Base-by-base conservation (phyloP, 768 basidiomycete species). In the Russula lepida region DNA sequence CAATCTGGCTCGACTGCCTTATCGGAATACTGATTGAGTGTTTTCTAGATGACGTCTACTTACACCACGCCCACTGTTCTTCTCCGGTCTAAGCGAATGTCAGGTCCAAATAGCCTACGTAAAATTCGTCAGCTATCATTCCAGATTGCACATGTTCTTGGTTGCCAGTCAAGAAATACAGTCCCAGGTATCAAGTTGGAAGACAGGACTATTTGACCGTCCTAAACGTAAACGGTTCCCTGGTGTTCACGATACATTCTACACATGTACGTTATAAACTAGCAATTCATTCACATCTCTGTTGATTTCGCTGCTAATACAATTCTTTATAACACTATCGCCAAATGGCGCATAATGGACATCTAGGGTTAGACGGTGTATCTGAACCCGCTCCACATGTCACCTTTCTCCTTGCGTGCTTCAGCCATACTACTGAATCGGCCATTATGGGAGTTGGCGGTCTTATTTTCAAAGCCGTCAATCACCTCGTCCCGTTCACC, bases 31-130 rank as follows among this genome's bases (percentile, higher is more conserved):
- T 62, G 60, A 64, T 43, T 30, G 30, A 28, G 12, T 37, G n/a
- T 19, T 19, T 43, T 15, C 39, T n/a, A 58, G 61, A 33, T 44
- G 33, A 32, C 33, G 23, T 28, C 41, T 44, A n/a, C 4, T 44
- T 50, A 35, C n/a, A 1, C 95, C 95, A 30, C 94, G 78, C 28
- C 97, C 97, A 56, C 88, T 93, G 68, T 97, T 76, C 77, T 98
- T 98, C 87, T 2, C 95, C 97, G 3, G 87, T 90, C 97, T 95
- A 98, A 0, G 90, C 81, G 2, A 98, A 76, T 4, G 93, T 92
- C 1, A 97, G 95, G 69, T 99, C 97, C 25, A 95, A 79, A 69
- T 79, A 86, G 72, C 44, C 88, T 88, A 64, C 2, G 25, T 35
- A 52, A 25, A 64, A n/a, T 25, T 17, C 15, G 33, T 68, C 55